A percentile compares a stretch with the other conserved stretches of the same genome.
Evolutionary conservation across 163 green algal species (phyloP).

Genomic region (Chlamydomonas reinhardtii): DNA sequence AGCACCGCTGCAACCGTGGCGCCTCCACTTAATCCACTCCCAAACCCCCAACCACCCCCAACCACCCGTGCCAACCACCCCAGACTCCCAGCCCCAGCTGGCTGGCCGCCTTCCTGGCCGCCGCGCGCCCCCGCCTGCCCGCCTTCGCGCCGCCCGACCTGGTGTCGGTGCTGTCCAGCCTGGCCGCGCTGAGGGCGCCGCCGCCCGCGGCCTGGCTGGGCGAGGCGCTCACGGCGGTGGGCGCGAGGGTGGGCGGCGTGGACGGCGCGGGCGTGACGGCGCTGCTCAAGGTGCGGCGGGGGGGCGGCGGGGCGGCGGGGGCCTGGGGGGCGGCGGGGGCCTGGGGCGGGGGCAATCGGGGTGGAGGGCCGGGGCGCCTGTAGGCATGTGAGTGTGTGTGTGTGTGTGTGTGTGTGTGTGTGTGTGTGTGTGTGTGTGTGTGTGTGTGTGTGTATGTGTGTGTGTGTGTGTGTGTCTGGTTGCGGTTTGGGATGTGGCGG

Average conservation of each 20-base stretch:
- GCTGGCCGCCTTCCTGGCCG: slow-evolving; percentile 19
- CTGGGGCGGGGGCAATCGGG: neutral
- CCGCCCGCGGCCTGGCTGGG: slow-evolving; percentile 31
- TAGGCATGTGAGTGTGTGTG: too few relatives aligned
- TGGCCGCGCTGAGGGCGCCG: slow-evolving; percentile 9
- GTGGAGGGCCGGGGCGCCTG: neutral
- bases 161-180: slow-evolving; percentile 34
- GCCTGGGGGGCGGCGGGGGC: neutral
- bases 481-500: too few relatives aligned
- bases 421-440: too few relatives aligned
- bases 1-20: too few relatives aligned
- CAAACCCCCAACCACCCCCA: too few relatives aligned
- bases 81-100: slow-evolving; percentile 12
- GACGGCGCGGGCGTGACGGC: slow-evolving; percentile 26
- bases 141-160: slow-evolving; percentile 26
- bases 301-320: neutral
- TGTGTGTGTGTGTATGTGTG: too few relatives aligned
- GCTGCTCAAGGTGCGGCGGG: slow-evolving; percentile 29
- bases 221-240: slow-evolving; percentile 40
- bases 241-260: slow-evolving; percentile 18
- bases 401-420: too few relatives aligned
- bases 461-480: too few relatives aligned
- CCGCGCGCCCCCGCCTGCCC: slow-evolving; percentile 9
- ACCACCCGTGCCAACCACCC: neutral
- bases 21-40: too few relatives aligned